These are phyloP conservation scores for Vitis labrusca DNA, from an alignment of 164 flowering plant species.

Conservation along the genomic window DNA sequence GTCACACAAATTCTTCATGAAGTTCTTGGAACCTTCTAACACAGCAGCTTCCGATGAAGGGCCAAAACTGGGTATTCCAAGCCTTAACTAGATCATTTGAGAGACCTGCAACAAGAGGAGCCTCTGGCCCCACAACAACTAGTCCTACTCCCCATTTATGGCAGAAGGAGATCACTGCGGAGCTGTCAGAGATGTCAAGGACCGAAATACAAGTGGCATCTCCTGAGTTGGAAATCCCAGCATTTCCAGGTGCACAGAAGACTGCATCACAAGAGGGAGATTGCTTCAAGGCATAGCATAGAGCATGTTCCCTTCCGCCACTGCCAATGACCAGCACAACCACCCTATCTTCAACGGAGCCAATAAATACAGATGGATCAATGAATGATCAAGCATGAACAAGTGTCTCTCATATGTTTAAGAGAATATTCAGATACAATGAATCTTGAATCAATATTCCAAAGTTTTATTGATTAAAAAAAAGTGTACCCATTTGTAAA, in stretches of 20 bases:
- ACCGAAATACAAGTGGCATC: constrained; percentile 78
- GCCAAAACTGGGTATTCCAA: constrained; percentile 89
- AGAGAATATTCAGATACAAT: too few relatives aligned
- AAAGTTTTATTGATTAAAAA: too few relatives aligned
- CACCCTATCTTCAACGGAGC: constrained; percentile 54
- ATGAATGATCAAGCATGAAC: background rate
- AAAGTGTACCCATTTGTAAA: too few relatives aligned
- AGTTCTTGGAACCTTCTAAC: constrained; percentile 94
- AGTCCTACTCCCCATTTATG: constrained; percentile 68
- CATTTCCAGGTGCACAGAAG: constrained; percentile 97
- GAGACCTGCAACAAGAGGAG: constrained; percentile 94
- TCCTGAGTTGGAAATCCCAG: constrained; percentile 86
- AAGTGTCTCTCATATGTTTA: too few relatives aligned
- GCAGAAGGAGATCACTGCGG: constrained; percentile 77
- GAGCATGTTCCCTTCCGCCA: constrained; percentile 96
- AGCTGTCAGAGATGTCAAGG: constrained; percentile 70
- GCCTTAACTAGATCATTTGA: constrained; percentile 72
- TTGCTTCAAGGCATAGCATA: constrained; percentile 82
- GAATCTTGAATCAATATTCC: too few relatives aligned
- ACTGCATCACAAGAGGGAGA: constrained; percentile 83
- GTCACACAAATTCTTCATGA: constrained; percentile 93
- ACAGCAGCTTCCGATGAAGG: constrained; percentile 98
- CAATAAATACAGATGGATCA: constrained; percentile 3
- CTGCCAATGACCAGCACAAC: constrained; percentile 90
- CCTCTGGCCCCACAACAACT: constrained; percentile 96